Percentiles rank a stretch among this genome's conserved stretches.
Conservation (phyloP, 768 basidiomycete genomes). For the Suillus americanus region DNA sequence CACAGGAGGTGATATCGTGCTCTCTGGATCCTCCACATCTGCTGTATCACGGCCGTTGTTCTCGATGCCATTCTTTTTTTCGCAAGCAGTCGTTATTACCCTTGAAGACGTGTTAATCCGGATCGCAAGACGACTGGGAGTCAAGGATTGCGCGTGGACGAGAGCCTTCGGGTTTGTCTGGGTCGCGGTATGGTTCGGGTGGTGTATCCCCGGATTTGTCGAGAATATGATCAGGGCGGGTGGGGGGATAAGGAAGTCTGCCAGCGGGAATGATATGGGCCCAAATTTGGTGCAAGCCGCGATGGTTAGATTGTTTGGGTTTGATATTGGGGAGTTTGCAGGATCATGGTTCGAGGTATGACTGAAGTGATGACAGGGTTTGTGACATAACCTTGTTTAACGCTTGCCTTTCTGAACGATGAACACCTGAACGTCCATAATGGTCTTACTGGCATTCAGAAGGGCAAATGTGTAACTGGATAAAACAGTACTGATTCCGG, state of each 20-base stretch:
- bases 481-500: not conserved
- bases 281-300: not conserved
- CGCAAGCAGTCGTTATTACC: constrained; percentile 34
- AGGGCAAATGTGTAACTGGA: not conserved
- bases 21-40: not conserved
- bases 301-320: not conserved
- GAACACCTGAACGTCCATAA: not conserved
- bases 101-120: constrained; percentile 31
- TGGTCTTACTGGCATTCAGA: not conserved
- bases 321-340: not conserved
- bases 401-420: not conserved
- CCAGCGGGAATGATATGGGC: not conserved
- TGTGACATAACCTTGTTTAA: not conserved
- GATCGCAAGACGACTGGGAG: constrained; percentile 12
- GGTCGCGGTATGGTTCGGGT: constrained; percentile 30
- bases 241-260: not conserved
- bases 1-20: constrained; percentile 31
- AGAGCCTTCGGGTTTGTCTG: constrained; percentile 26
- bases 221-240: not conserved
- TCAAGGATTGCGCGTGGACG: constrained; percentile 3
- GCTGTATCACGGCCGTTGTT: constrained; percentile 11
- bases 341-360: not conserved
- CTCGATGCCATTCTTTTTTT: constrained; percentile 26
- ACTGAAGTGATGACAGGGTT: not conserved
- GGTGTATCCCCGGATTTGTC: not conserved